Conservation (phyloP, 768 basidiomycete species). For the Coprinopsis strossmayeri region DNA sequence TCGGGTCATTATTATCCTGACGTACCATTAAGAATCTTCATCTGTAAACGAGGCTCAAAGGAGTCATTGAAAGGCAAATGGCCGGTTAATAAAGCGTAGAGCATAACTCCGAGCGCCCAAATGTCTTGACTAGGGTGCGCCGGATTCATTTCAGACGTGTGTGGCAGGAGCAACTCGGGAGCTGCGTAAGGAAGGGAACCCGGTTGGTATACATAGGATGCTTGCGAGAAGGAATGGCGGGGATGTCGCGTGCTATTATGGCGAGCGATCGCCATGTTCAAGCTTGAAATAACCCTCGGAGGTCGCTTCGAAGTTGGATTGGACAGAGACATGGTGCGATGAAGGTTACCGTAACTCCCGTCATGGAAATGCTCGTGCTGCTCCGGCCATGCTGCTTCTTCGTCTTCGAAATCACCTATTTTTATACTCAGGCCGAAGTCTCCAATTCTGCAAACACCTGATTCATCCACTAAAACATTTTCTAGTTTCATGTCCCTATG, state of each 20-base stretch:
- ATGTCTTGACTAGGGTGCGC: slow-evolving; percentile 82
- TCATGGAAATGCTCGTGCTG: slow-evolving; percentile 17
- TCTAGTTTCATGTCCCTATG: slow-evolving; percentile 97
- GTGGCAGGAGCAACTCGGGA: slow-evolving; percentile 77
- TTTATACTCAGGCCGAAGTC: slow-evolving; percentile 80
- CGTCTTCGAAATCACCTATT: slow-evolving; percentile 45
- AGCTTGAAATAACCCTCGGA: slow-evolving; percentile 15
- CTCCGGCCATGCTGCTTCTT: slow-evolving; percentile 26
- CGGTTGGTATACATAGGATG: slow-evolving; percentile 42
- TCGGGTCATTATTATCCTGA: too few species aligned
- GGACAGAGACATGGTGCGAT: slow-evolving; percentile 35
- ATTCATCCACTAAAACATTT: slow-evolving; percentile 89
- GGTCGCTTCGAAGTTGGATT: slow-evolving; percentile 20
- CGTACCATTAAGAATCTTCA: slow-evolving; percentile 84
- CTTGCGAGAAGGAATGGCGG: slow-evolving; percentile 33
- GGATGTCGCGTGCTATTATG: slow-evolving; percentile 45
- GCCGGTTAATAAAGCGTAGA: slow-evolving; percentile 81
- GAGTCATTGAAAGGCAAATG: slow-evolving; percentile 83
- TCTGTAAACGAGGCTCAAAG: slow-evolving; percentile 86
- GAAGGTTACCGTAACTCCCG: slow-evolving; percentile 19
- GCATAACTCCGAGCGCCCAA: slow-evolving; percentile 91
- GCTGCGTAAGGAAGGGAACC: slow-evolving; percentile 90
- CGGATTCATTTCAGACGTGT: slow-evolving; percentile 28
- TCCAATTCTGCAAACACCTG: slow-evolving; percentile 76
- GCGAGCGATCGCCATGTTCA: slow-evolving; percentile 26